Base-by-base conservation (phyloP, 495 filamentous ascomycete species). In the Penicillium bialowiezense region DNA sequence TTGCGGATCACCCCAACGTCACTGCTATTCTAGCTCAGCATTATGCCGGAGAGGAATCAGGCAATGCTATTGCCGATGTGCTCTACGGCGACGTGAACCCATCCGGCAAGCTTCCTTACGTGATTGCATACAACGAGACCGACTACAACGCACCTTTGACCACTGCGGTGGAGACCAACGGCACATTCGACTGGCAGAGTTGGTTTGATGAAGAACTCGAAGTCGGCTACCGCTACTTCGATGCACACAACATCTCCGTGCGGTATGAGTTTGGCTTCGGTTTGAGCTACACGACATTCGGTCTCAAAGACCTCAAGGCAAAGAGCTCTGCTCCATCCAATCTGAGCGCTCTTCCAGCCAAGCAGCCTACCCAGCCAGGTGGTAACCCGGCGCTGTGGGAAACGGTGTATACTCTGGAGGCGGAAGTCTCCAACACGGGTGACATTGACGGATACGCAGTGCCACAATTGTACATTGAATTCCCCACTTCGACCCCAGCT, bases 31-130 rank as follows among this genome's bases (percentile, higher is more conserved):
- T 87, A 24, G 78, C 75, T 20, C 82, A 79, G 2, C 79, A 85
- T 46, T 70, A 83, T 2, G 83, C 83, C 0, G 84, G 84, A 2
- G 73, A 87, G 50, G 81, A 83, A 44, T 73, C 71, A 7, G 84
- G 84, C 1, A 70, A 71, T 26, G 73, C 80, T 1, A 59, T 87
- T 7, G 71, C 78, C 0, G 67, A 77, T 6, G 56, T 89, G 1
- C 66, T 89, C 1, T 86, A 84, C 55, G 85, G 85, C 9, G 68
- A 76, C 10, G 63, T 68, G 19, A 80, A 77, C 31, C 80, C 79
- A 0, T 82, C 76, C 0, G 87, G 85, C 23, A 81, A 85, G 37
- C 72, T 90, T 7, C 86, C 87, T 0, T 91, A 89, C 53, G 87
- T 82, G 0, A 79, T 90, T n/a, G 83, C 83, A 3, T 70, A 73